These are phyloP conservation scores for Diaporthe citriasiana DNA, from an alignment of 2,329 filamentous ascomycete species.

Conservation along the genomic window DNA sequence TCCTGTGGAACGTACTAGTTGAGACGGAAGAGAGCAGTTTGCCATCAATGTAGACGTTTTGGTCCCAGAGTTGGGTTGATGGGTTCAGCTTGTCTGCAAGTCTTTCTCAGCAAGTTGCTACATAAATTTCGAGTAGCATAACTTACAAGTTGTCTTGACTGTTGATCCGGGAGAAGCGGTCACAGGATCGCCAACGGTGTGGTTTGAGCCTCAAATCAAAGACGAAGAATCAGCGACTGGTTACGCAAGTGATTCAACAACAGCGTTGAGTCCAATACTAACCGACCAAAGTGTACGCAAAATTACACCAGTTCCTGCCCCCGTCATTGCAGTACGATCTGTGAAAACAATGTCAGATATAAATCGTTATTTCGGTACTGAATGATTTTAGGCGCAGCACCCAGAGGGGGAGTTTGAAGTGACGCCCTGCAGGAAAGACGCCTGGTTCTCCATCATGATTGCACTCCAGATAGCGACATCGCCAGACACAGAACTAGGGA, in stretches of 20 bases:
- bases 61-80: conserved; percentile 19
- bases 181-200: not conserved
- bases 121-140: not conserved
- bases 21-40: not conserved
- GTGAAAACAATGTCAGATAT: not conserved
- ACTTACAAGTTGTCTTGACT: not conserved
- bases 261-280: not conserved
- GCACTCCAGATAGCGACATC: conserved; percentile 23
- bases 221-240: not conserved
- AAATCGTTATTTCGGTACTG: accelerated
- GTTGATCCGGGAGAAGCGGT: conserved; percentile 9
- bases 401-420: conserved; percentile 9
- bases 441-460: conserved; percentile 7
- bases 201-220: not conserved
- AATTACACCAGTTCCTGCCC: conserved; percentile 10
- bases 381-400: not conserved
- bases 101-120: not conserved
- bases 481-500: not conserved
- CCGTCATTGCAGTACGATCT: conserved; percentile 2
- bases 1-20: not conserved
- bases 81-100: not conserved
- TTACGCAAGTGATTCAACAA: not conserved
- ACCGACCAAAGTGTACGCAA: conserved; percentile 15
- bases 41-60: conserved; percentile 13
- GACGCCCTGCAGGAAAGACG: not conserved